These are phyloP conservation scores for Sungouiozyma intestinalis DNA, from an alignment of 805 yeast genomes.

Conservation along the genomic window DNA sequence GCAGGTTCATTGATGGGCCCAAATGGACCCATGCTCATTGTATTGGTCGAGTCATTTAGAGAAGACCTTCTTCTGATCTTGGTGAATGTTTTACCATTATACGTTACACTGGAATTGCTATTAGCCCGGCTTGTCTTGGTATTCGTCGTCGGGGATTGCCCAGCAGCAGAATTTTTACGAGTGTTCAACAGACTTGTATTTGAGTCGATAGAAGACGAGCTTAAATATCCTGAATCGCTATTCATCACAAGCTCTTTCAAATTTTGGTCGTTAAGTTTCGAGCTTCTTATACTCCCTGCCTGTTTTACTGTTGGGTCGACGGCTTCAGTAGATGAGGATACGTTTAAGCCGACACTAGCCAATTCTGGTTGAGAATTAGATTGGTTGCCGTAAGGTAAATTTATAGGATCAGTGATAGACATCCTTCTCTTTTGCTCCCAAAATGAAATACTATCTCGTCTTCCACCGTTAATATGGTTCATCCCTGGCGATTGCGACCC, in stretches of 20 bases:
- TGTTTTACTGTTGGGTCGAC: background rate
- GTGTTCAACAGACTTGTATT: background rate
- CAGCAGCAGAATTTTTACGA: conserved; percentile 4
- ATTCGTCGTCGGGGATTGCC: conserved; percentile 14
- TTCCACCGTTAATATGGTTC: conserved; percentile 1
- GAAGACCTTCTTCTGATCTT: conserved; percentile 19
- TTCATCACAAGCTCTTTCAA: conserved; percentile 25
- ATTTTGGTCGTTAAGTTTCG: conserved; percentile 28
- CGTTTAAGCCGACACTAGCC: background rate
- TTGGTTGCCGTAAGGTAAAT: conserved; percentile 1
- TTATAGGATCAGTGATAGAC: conserved; percentile 22
- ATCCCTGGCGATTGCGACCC: conserved; percentile 4
- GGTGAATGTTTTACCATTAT: conserved; percentile 3
- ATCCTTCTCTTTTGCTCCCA: conserved; percentile 35
- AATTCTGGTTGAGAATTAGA: conserved; percentile 3
- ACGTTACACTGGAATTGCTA: conserved; percentile 3
- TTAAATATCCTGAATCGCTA: conserved; percentile 19
- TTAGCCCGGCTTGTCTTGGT: conserved; percentile 21
- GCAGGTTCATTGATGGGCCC: conserved; percentile 85
- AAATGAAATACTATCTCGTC: conserved; percentile 24
- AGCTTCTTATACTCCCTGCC: conserved; percentile 10
- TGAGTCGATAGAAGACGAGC: conserved; percentile 25
- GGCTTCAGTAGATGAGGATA: background rate
- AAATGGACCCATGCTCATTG: conserved; percentile 52
- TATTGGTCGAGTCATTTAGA: conserved; percentile 17